Conservation (phyloP, 371 early-diverging fungal species). For the Caulochytrium protostelioides region DNA sequence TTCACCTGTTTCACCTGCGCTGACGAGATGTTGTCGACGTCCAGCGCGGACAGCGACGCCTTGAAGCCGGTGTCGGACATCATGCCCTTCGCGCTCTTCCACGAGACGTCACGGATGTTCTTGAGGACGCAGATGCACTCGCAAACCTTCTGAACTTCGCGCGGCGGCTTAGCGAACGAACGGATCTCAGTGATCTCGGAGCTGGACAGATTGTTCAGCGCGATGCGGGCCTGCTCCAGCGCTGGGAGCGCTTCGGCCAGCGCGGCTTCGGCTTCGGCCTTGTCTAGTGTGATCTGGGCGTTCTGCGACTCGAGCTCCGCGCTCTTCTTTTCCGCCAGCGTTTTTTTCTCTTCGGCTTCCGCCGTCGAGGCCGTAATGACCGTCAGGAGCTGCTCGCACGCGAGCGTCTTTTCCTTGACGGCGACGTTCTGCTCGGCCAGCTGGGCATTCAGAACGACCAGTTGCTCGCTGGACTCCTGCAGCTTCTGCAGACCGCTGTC, state of each 20-base stretch:
- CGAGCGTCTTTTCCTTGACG: conserved; percentile 33
- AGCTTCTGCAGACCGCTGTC: conserved; percentile 33
- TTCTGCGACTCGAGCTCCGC: conserved; percentile 29
- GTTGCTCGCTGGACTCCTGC: conserved; percentile 29
- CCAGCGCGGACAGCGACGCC: conserved; percentile 21
- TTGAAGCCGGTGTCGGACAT: conserved; percentile 38
- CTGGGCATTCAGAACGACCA: conserved; percentile 29
- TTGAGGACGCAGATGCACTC: conserved; percentile 37
- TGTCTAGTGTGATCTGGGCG: conserved; percentile 34
- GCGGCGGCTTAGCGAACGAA: conserved; percentile 38
- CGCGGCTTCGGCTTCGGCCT: conserved; percentile 38
- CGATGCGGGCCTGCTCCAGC: conserved; percentile 29
- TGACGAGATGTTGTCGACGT: conserved; percentile 28
- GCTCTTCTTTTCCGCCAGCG: conserved; percentile 28
- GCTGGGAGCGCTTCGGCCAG: conserved; percentile 36
- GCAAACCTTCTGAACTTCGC: conserved; percentile 41
- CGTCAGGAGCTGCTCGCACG: conserved; percentile 31
- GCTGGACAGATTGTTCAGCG: conserved; percentile 27
- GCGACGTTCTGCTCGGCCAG: conserved; percentile 36
- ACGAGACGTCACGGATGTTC: conserved; percentile 34
- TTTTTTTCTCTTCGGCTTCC: conserved; percentile 35
- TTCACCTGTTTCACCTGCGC: conserved; percentile 31
- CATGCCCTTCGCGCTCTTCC: conserved; percentile 40
- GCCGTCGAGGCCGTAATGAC: conserved; percentile 31
- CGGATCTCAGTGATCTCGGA: conserved; percentile 38